phyloP scores from a whole-genome alignment of 2,329 filamentous ascomycete genomes.

The Verticillium isaacii region DNA sequence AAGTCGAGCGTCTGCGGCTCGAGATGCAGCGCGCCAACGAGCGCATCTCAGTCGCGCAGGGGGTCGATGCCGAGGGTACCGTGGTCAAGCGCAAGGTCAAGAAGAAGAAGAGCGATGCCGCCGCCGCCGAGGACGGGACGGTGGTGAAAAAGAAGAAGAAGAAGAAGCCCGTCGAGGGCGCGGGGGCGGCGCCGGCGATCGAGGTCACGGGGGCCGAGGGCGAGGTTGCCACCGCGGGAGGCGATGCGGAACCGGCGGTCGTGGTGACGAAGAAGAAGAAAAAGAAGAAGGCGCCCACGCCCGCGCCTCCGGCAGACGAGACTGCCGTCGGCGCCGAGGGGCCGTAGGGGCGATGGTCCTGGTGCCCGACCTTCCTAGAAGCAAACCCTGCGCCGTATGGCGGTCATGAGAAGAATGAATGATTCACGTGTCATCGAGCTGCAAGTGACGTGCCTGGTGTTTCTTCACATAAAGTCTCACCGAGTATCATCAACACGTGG shows the following conservation, averaged over 20 bases:
- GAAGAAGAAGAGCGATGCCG: slow-evolving; percentile 45
- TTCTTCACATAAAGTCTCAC: too few species aligned
- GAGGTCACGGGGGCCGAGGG: background rate
- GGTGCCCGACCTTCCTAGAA: background rate
- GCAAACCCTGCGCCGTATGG: background rate
- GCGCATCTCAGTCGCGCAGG: slow-evolving; percentile 65
- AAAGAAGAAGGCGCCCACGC: slow-evolving; percentile 17
- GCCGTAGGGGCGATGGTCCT: background rate
- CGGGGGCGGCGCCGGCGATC: slow-evolving; percentile 11
- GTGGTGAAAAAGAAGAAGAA: slow-evolving; percentile 46
- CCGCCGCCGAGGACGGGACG: slow-evolving; percentile 13
- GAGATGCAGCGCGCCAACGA: slow-evolving; percentile 86
- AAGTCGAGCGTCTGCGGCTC: slow-evolving; percentile 79
- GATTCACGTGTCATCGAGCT: background rate
- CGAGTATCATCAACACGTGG: background rate
- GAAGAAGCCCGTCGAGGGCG: slow-evolving; percentile 32
- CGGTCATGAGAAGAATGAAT: background rate
- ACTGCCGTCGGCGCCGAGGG: background rate
- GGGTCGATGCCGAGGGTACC: slow-evolving; percentile 60
- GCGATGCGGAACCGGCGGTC: slow-evolving; percentile 10
- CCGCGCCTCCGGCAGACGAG: slow-evolving; percentile 8
- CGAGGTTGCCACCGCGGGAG: background rate
- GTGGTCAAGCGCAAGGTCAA: slow-evolving; percentile 66
- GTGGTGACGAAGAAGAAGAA: slow-evolving; percentile 38
- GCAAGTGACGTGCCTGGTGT: background rate